Evolutionary conservation across 176 grass and related monocot genomes (phyloP).

Genomic region (Bromus sterilis): DNA sequence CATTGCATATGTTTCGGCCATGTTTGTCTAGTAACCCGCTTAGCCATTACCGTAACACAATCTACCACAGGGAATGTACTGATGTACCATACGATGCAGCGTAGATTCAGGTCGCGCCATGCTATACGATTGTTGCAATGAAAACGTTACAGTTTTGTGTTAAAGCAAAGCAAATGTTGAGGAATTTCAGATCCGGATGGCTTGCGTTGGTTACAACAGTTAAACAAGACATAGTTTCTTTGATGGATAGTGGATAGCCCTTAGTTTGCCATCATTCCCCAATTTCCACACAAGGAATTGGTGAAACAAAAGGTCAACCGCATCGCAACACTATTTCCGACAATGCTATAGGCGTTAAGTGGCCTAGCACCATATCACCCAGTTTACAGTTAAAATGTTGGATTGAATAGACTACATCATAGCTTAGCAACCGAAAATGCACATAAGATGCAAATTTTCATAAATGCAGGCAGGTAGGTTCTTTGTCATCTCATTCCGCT

Average conservation of each 20-base stretch:
- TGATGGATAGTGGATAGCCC: background rate
- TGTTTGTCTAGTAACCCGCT: constrained; percentile 19
- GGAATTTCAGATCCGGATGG: background rate
- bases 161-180: background rate
- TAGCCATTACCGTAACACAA: background rate
- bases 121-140: background rate
- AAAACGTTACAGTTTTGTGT: background rate
- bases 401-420: background rate
- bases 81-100: constrained; percentile 9
- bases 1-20: constrained; percentile 19
- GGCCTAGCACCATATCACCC: background rate
- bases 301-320: background rate
- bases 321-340: background rate
- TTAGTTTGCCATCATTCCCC: background rate
- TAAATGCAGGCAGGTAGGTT: background rate
- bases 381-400: background rate
- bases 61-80: background rate
- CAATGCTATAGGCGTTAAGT: background rate
- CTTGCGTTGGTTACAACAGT: background rate
- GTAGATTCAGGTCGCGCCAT: background rate
- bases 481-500: background rate
- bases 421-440: background rate
- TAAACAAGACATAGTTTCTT: background rate
- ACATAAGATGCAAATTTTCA: background rate
- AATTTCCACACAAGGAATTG: background rate